These are phyloP conservation scores for Cryptococcus sp. DNA, from an alignment of 1,284 basidiomycete species.

Conservation along the genomic window DNA sequence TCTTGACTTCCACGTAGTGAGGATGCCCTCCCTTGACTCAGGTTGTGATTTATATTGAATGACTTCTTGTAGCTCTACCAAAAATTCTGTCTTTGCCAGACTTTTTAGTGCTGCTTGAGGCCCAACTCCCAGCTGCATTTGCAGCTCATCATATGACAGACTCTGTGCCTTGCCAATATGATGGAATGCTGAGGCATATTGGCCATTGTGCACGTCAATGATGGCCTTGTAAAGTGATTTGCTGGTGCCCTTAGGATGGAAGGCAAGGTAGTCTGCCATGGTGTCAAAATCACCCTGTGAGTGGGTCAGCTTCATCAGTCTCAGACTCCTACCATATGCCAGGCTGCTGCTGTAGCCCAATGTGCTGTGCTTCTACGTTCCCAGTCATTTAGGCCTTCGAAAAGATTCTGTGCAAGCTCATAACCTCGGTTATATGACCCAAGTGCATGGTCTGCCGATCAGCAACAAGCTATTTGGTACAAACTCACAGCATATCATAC, in stretches of 20 bases:
- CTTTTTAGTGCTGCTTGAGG: slow-evolving; percentile 40
- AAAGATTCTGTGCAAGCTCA: slow-evolving; percentile 36
- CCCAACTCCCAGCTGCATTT: slow-evolving; percentile 31
- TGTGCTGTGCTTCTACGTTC: slow-evolving; percentile 41
- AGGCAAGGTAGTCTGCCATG: slow-evolving; percentile 47
- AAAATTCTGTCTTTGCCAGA: slow-evolving; percentile 44
- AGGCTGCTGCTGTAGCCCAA: slow-evolving; percentile 45
- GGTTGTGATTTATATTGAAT: slow-evolving; percentile 45
- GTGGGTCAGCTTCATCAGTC: background rate
- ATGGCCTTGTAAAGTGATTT: slow-evolving; percentile 52
- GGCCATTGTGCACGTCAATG: slow-evolving; percentile 41
- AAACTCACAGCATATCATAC: slow-evolving; percentile 42
- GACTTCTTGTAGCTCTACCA: slow-evolving; percentile 47
- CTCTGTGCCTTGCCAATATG: slow-evolving; percentile 47
- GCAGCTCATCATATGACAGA: slow-evolving; percentile 46
- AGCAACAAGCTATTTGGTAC: background rate
- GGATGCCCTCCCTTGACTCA: slow-evolving; percentile 30
- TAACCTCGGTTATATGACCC: slow-evolving; percentile 41
- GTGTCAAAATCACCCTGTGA: slow-evolving; percentile 41
- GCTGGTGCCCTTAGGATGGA: slow-evolving; percentile 45
- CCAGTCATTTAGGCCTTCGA: slow-evolving; percentile 38
- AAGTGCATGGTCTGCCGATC: slow-evolving; percentile 36
- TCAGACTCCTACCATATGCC: slow-evolving; percentile 40
- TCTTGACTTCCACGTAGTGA: slow-evolving; percentile 31
- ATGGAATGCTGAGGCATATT: slow-evolving; percentile 40